These are phyloP conservation scores for Podaxis pistillaris DNA, from an alignment of 768 basidiomycete species.

Conservation along the genomic window DNA sequence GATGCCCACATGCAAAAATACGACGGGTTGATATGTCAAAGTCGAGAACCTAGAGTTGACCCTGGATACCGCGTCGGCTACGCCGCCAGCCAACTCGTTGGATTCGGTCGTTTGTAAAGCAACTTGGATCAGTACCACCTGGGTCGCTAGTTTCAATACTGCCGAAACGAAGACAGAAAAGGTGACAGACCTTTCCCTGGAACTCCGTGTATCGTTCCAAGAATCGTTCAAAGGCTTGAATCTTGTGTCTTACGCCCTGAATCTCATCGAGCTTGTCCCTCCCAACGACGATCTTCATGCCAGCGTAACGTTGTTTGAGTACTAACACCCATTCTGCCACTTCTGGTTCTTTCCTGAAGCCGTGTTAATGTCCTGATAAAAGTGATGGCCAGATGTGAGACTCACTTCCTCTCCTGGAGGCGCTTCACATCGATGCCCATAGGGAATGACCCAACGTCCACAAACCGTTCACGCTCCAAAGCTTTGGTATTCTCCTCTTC, in stretches of 20 bases:
- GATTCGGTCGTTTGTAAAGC: constrained; percentile 80
- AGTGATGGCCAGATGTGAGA: neutral
- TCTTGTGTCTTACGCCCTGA: constrained; percentile 82
- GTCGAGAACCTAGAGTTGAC: constrained; percentile 84
- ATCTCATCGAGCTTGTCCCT: constrained; percentile 88
- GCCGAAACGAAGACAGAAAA: neutral
- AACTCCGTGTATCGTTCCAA: constrained; percentile 77
- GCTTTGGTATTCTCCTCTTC: constrained; percentile 27
- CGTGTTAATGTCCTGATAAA: neutral
- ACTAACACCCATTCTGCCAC: constrained; percentile 81
- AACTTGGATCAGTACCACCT: constrained; percentile 85
- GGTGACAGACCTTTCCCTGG: constrained; percentile 58
- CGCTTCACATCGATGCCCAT: constrained; percentile 84
- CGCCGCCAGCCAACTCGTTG: constrained; percentile 71
- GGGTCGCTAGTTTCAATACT: neutral
- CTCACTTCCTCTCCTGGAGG: constrained; percentile 63
- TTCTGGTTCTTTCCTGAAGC: constrained; percentile 64
- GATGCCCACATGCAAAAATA: constrained; percentile 50
- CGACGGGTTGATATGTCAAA: constrained; percentile 83
- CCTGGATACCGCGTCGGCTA: constrained; percentile 73
- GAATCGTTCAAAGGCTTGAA: constrained; percentile 81
- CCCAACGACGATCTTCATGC: constrained; percentile 85
- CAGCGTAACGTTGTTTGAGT: constrained; percentile 78
- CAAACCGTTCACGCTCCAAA: constrained; percentile 55
- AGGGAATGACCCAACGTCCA: constrained; percentile 86